Evolutionary conservation across 768 basidiomycete species (phyloP), one percentile per base, ranked within the genome.

Genomic region (Phylloporus scabripes): DNA sequence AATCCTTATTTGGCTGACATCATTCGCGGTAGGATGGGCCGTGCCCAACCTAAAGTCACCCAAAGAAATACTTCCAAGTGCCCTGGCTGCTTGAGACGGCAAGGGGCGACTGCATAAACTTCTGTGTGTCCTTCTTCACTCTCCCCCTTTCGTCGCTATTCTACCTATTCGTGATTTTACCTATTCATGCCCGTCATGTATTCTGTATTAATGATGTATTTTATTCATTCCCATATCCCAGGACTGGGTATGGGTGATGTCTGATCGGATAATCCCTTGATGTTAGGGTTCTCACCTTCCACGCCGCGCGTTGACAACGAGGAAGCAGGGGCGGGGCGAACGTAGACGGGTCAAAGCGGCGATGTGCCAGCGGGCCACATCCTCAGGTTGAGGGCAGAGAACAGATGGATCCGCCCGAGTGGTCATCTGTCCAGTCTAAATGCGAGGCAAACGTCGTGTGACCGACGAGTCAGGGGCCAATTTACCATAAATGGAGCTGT

Each of bases 241-340:
- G 18, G 15, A 42, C 14, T 34, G 26, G 9, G 36, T 47, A 23
- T 9, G 34, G 37, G 37, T 39, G 31, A 41, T 37, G 37, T 46
- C 43, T 52, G 53, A 60, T 60, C 50, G 39, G 34, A 21, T 21
- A 4, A 42, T 18, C n/a, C 7, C 10, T 10, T 44, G 31, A 44
- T 42, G 40, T 21, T 44, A 32, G 31, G 42, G 42, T 31, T 44
- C 7, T 23, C 29, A 31, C 31, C 8, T 32, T 20, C 42, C 42
- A 31, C 42, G 45, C 61, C 56, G 56, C 59, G 23, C 54, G 62
- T 40, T 44, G 39, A 45, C 63, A 62, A 63, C 45, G 63, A 65
- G 59, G 63, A 36, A 17, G 4, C 8, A 18, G n/a, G 8, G 42
- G 18, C 18, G 42, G 40, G 24, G 36, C 15, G 21, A 14, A 24